Evolutionary conservation across 768 basidiomycete species (phyloP).

Genomic region (Panellus pusillus): DNA sequence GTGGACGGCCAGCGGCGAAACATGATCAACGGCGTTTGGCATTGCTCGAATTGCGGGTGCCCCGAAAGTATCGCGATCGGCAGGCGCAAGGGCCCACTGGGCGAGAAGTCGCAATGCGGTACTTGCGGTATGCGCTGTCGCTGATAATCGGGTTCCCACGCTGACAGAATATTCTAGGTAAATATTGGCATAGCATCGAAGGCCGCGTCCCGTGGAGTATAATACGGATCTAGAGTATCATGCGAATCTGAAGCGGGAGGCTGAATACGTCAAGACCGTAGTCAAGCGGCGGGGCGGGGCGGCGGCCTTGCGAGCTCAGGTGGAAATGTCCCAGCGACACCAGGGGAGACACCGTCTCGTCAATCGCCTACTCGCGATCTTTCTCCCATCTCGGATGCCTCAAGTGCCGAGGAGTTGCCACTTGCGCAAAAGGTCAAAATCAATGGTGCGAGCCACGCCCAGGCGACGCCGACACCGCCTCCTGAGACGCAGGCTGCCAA

Average conservation of each 20-base stretch:
- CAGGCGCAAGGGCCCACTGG: constrained; percentile 84
- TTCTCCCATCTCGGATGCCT: constrained; percentile 74
- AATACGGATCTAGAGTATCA: constrained; percentile 76
- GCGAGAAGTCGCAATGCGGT: constrained; percentile 89
- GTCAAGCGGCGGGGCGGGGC: constrained; percentile 27
- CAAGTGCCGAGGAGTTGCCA: constrained; percentile 73
- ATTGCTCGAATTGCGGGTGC: constrained; percentile 93
- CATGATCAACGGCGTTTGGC: constrained; percentile 85
- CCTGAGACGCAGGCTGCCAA: constrained; percentile 1
- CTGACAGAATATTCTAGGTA: constrained; percentile 49
- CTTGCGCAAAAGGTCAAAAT: constrained; percentile 64
- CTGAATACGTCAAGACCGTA: constrained; percentile 49
- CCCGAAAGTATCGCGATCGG: constrained; percentile 86
- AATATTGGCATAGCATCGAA: constrained; percentile 85
- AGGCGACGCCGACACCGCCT: constrained; percentile 20
- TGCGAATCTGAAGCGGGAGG: constrained; percentile 47
- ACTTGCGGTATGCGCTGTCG: constrained; percentile 68
- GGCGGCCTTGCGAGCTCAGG: constrained; percentile 41
- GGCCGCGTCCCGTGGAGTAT: constrained; percentile 79
- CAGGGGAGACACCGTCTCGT: constrained; percentile 35
- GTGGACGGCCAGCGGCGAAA: constrained; percentile 82
- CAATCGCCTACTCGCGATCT: constrained; percentile 44
- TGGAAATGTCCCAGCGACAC: constrained; percentile 39
- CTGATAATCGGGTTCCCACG: constrained; percentile 2
- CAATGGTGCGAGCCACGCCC: constrained; percentile 23